Base-by-base conservation (phyloP, 2,329 filamentous ascomycete genomes). In the Sporothrix mexicana region DNA sequence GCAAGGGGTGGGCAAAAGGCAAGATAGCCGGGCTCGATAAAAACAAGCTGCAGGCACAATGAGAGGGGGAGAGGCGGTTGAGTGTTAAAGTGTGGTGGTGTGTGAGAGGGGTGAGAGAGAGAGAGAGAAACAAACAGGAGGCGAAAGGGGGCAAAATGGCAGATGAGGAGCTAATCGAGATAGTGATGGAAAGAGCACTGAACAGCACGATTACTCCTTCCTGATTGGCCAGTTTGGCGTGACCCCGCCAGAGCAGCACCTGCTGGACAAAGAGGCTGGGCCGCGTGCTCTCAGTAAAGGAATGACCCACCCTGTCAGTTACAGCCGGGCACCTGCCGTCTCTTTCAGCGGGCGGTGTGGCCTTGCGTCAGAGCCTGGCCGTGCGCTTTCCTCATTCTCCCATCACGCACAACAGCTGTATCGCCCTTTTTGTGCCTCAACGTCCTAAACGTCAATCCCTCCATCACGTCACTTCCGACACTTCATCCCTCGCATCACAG, bases 301-400 rank as follows among this genome's bases (percentile, higher is more conserved):
- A 51, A 68, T 3, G 66, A 68, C 64, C 64, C 64, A 68, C 64
- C 57, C 57, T 36, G 30, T 5, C 7, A 6, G 4, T 36, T 7
- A 64, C n/a, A 17, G 61, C 61, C 61, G n/a, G 36, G 41, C 61
- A 66, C n/a, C 61, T 66, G 64, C 47, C 64, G 25, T 55, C 25
- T 36, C 57, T 68, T 53, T 23, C 25, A 41, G 66, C 47, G 66
- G 66, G 66, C 66, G 66, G 47, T 68, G 64, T 68, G 66, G 47
- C 66, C 47, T 53, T 67, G 61, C 41, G 61, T 66, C 61, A 66
- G 61, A 66, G 61, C n/a, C n/a, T n/a, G n/a, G n/a, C n/a, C n/a
- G 53, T 36, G 64, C 20, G 41, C 66, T n/a, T 68, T 55, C 45
- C 66, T 10, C 17, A 41, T 68, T 41, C 17, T 49, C n/a, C 66